phyloP scores from a whole-genome alignment of 345 rosid species.

The Clarkia xantiana region DNA sequence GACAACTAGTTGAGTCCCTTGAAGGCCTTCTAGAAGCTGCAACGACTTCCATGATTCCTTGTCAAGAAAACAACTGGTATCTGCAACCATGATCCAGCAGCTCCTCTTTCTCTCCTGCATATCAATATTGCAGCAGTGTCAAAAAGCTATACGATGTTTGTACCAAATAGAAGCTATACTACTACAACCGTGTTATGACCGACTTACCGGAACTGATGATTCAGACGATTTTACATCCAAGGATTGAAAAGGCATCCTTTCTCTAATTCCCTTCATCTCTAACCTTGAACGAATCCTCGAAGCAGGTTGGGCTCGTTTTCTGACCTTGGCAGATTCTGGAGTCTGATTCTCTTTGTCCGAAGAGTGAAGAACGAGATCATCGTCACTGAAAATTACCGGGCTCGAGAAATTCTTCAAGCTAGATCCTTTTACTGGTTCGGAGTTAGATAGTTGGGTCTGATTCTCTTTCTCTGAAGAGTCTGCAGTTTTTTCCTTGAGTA shows the following conservation, averaged over 20 bases:
- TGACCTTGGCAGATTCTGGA: conserved; percentile 20
- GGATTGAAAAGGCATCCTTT: conserved; percentile 45
- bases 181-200: too few species aligned
- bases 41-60: conserved; percentile 56
- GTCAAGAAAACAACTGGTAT: conserved; percentile 51
- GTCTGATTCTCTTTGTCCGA: conserved; percentile 41
- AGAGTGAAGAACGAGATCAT: conserved; percentile 17
- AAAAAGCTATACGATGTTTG: too few species aligned
- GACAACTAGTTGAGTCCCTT: conserved; percentile 52
- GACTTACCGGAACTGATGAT: too few species aligned
- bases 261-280: conserved; percentile 20
- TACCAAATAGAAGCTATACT: too few species aligned
- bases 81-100: conserved; percentile 61
- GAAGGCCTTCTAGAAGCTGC: conserved; percentile 77
- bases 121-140: not conserved
- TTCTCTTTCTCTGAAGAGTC: conserved; percentile 2
- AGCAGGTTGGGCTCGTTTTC: conserved; percentile 13
- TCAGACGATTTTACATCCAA: conserved; percentile 17
- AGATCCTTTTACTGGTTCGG: not conserved
- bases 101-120: conserved; percentile 33
- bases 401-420: conserved; percentile 1
- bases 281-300: conserved; percentile 18
- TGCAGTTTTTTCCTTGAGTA: too few species aligned
- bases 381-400: conserved; percentile 4
- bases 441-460: not conserved